phyloP scores from a whole-genome alignment of 371 early-diverging fungal species.

The Mucor indicus region DNA sequence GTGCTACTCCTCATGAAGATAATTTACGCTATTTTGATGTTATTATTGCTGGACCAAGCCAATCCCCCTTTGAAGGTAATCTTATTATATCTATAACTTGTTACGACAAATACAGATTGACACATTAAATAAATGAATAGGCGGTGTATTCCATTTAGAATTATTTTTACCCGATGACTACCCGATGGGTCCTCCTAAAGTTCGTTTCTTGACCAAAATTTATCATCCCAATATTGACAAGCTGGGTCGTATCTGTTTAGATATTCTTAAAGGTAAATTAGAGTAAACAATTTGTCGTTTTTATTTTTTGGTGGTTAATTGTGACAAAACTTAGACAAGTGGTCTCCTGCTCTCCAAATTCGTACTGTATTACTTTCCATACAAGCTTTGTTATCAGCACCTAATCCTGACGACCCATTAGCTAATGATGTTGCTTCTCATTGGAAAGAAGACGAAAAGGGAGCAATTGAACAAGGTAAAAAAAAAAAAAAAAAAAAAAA shows the following conservation, averaged over 20 bases:
- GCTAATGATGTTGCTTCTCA: conserved; percentile 99
- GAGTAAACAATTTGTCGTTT: not conserved
- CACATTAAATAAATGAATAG: conserved; percentile 41
- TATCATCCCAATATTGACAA: conserved; percentile 99
- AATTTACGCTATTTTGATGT: conserved; percentile 98
- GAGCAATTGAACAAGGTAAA: conserved; percentile 87
- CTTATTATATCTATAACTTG: not conserved
- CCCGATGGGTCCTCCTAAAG: conserved; percentile 98
- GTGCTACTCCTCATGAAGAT: conserved; percentile 89
- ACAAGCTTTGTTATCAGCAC: conserved; percentile 98
- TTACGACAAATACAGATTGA: too few relatives aligned
- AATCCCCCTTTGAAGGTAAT: conserved; percentile 97
- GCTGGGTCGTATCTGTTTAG: conserved; percentile 97
- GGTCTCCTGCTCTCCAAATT: conserved; percentile 98
- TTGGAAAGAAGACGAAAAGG: conserved; percentile 95
- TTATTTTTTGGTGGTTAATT: not conserved
- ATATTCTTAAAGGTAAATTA: conserved; percentile 92
- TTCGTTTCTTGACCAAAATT: conserved; percentile 97
- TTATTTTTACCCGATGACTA: conserved; percentile 97
- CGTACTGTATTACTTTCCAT: conserved; percentile 97
- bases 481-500: not conserved
- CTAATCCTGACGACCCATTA: conserved; percentile 97
- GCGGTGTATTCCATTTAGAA: conserved; percentile 95
- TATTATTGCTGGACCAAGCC: conserved; percentile 91
- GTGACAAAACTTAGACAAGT: conserved; percentile 73